Evolutionary conservation across 129 eudicot genomes (phyloP).

Genomic region (Arctium minus): DNA sequence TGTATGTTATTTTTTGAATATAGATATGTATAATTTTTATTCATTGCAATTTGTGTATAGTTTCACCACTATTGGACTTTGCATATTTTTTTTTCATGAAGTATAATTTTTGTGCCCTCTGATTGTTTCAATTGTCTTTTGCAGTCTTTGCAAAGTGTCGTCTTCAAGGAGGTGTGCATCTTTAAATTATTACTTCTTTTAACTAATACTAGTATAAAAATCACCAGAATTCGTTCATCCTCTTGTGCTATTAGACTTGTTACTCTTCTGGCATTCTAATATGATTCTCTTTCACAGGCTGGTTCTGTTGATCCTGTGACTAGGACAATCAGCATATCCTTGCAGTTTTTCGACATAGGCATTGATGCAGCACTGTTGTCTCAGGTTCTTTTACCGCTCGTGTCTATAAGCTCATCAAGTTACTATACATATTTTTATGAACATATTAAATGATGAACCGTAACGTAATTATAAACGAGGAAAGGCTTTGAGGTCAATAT

Average conservation of each 20-base stretch:
- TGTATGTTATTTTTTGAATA: not conserved
- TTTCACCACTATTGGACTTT: not conserved
- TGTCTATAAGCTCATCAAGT: not conserved
- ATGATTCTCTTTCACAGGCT: conserved; percentile 47
- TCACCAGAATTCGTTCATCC: not conserved
- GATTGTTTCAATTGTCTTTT: conserved; percentile 26
- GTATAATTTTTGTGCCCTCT: conserved; percentile 4
- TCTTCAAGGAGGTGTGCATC: conserved; percentile 86
- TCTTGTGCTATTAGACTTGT: conserved; percentile 9
- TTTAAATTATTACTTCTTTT: conserved; percentile 8
- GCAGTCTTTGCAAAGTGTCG: conserved; percentile 98
- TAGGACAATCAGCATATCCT: conserved; percentile 78
- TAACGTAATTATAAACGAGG: not conserved
- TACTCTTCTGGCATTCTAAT: not conserved
- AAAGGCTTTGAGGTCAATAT: not conserved
- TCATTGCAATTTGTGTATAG: not conserved
- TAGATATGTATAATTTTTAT: not conserved
- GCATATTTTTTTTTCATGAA: not conserved
- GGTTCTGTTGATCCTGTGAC: conserved; percentile 98
- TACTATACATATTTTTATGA: not conserved
- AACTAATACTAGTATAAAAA: not conserved
- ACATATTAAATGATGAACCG: not conserved
- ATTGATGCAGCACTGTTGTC: conserved; percentile 77
- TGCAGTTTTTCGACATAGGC: conserved; percentile 94
- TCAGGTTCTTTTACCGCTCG: conserved; percentile 54